Evolutionary conservation across 2,329 filamentous ascomycete species (phyloP).

Genomic region (Claviceps lovelessii): DNA sequence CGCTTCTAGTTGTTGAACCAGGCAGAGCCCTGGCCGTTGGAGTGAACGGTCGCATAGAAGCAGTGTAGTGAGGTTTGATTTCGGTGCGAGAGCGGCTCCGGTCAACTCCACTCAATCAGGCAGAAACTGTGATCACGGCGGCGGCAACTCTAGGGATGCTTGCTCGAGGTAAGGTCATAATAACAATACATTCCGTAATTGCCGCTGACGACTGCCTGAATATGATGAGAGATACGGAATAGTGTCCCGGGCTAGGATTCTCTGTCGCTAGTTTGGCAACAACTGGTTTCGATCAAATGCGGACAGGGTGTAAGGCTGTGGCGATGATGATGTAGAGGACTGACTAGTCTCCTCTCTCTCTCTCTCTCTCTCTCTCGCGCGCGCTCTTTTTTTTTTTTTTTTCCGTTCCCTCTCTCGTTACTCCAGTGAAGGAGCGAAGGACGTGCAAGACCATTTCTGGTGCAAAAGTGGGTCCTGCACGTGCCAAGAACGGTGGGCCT

Average conservation of each 20-base stretch:
- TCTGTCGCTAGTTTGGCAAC: background rate
- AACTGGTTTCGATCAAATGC: background rate
- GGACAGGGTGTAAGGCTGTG: background rate
- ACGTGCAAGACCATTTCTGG: constrained; percentile 6
- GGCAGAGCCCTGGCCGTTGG: constrained; percentile 20
- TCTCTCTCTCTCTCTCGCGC: too few relatives aligned
- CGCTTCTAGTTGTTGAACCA: constrained; percentile 18
- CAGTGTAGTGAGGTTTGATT: background rate
- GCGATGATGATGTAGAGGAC: constrained; percentile 8
- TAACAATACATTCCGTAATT: background rate
- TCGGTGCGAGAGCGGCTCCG: background rate
- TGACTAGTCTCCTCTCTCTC: background rate
- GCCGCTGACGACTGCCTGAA: background rate
- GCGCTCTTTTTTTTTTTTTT: background rate
- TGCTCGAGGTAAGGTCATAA: background rate
- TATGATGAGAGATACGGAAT: background rate
- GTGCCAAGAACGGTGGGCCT: constrained; percentile 9
- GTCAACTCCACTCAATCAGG: background rate
- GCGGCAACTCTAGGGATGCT: background rate
- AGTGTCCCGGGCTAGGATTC: background rate
- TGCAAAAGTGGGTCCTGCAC: constrained; percentile 16
- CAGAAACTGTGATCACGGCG: background rate
- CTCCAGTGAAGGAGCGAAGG: constrained; percentile 8
- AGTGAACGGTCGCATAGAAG: constrained; percentile 20
- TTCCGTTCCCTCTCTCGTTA: constrained; percentile 3